phyloP scores from a whole-genome alignment of 345 rosid species.

The Atalantia buxifolia region DNA sequence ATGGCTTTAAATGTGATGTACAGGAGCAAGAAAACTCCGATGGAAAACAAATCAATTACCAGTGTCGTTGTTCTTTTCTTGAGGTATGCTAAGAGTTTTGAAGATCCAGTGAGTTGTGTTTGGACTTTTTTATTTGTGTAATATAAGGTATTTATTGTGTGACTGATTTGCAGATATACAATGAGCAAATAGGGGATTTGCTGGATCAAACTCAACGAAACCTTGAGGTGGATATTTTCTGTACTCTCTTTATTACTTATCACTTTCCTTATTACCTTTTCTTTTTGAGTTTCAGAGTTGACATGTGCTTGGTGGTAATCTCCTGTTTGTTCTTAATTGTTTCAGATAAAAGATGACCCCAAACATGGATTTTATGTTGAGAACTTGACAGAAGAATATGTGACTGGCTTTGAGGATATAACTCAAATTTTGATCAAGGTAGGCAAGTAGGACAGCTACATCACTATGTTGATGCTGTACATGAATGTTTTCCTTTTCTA shows the following conservation, averaged over 20 bases:
- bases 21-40: conserved; percentile 70
- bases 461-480: not conserved
- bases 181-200: conserved; percentile 87
- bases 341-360: conserved; percentile 77
- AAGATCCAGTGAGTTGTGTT: not conserved
- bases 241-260: not conserved
- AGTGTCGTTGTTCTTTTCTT: conserved; percentile 96
- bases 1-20: conserved; percentile 13
- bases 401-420: conserved; percentile 74
- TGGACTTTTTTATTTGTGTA: not conserved
- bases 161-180: conserved; percentile 60
- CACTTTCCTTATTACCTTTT: not conserved
- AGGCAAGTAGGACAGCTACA: conserved; percentile 3
- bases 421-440: conserved; percentile 92
- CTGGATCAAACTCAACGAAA: conserved; percentile 89
- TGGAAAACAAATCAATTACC: conserved; percentile 73
- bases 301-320: not conserved
- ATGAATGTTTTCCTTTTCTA: not conserved
- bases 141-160: conserved; percentile 3
- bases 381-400: conserved; percentile 86
- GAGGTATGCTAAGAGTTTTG: conserved; percentile 49
- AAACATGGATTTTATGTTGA: conserved; percentile 81
- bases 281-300: not conserved
- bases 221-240: conserved; percentile 55
- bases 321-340: conserved; percentile 8